Evolutionary conservation across 2,329 filamentous ascomycete genomes (phyloP).

Genomic region (Exophiala lecanii-corni): DNA sequence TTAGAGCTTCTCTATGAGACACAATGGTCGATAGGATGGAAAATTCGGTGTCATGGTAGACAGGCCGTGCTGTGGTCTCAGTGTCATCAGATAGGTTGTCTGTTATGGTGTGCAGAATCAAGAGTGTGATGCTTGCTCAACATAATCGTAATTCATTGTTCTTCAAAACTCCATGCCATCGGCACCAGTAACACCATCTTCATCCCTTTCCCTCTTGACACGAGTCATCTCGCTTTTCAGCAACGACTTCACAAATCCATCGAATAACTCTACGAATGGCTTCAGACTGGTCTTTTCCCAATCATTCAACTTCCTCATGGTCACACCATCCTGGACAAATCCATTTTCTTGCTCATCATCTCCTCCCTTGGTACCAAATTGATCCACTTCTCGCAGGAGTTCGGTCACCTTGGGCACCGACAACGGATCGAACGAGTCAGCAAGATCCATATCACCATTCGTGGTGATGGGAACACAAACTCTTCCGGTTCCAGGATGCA

Average conservation of each 20-base stretch:
- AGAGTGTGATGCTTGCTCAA: too few relatives aligned
- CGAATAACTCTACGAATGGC: constrained; percentile 87
- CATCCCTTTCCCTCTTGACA: constrained; percentile 48
- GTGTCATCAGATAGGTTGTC: too few relatives aligned
- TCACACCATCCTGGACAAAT: constrained; percentile 31
- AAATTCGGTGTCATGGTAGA: too few relatives aligned
- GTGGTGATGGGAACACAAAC: constrained; percentile 94
- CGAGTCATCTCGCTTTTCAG: constrained; percentile 65
- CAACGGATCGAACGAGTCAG: constrained; percentile 83
- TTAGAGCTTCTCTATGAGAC: background rate
- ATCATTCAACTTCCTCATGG: constrained; percentile 58
- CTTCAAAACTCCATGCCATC: constrained; percentile 64
- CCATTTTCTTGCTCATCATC: constrained; percentile 36
- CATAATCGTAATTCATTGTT: too few relatives aligned
- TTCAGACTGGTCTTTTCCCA: constrained; percentile 97
- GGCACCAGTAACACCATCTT: constrained; percentile 40
- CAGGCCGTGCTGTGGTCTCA: too few relatives aligned
- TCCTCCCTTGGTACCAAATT: constrained; percentile 56
- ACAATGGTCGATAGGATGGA: constrained; percentile 1
- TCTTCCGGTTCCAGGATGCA: constrained; percentile 88
- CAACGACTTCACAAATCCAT: constrained; percentile 70
- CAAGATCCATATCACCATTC: constrained; percentile 33
- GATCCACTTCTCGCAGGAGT: constrained; percentile 79
- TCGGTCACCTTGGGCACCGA: constrained; percentile 82
- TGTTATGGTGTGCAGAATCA: too few relatives aligned